These are phyloP conservation scores for Agaricus sinodeliciosus DNA, from an alignment of 768 basidiomycete genomes.

Conservation along the genomic window DNA sequence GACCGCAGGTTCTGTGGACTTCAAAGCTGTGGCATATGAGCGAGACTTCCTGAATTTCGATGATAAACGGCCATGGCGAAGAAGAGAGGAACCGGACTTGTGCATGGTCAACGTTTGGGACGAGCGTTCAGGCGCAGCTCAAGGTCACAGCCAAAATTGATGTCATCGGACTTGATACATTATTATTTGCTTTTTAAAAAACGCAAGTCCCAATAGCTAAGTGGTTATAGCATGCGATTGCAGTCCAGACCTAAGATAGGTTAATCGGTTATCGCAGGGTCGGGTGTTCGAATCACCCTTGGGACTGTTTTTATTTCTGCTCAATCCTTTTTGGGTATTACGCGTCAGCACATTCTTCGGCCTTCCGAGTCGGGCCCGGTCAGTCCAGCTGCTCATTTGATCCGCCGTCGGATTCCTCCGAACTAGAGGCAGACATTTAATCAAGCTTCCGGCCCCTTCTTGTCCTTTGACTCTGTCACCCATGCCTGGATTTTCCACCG, in stretches of 20 bases:
- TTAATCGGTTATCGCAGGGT: conserved; percentile 10
- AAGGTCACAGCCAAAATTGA: too few species aligned
- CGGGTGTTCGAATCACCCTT: conserved; percentile 17
- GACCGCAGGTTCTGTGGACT: conserved; percentile 26
- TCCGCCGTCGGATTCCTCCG: too few species aligned
- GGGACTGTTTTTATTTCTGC: conserved; percentile 9
- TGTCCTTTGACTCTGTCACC: conserved; percentile 2
- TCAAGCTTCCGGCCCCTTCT: too few species aligned
- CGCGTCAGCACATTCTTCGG: not conserved
- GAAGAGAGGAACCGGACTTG: conserved; percentile 28
- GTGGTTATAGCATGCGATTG: conserved; percentile 17
- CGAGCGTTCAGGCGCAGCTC: not conserved
- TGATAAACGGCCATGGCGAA: conserved; percentile 22
- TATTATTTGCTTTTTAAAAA: not conserved
- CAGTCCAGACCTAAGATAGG: not conserved
- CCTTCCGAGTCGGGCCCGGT: too few species aligned
- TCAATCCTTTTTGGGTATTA: not conserved
- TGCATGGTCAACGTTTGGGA: conserved; percentile 26
- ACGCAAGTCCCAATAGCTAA: conserved; percentile 12
- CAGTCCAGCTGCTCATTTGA: too few species aligned
- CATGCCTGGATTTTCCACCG: conserved; percentile 30
- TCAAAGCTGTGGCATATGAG: conserved; percentile 18
- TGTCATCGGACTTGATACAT: not conserved
- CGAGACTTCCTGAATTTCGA: conserved; percentile 5
- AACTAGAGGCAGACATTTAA: too few species aligned